A percentile compares a stretch with the other conserved stretches of the same genome.
phyloP scores from a whole-genome alignment of 2,329 filamentous ascomycete genomes.

The Cryphonectria japonica region DNA sequence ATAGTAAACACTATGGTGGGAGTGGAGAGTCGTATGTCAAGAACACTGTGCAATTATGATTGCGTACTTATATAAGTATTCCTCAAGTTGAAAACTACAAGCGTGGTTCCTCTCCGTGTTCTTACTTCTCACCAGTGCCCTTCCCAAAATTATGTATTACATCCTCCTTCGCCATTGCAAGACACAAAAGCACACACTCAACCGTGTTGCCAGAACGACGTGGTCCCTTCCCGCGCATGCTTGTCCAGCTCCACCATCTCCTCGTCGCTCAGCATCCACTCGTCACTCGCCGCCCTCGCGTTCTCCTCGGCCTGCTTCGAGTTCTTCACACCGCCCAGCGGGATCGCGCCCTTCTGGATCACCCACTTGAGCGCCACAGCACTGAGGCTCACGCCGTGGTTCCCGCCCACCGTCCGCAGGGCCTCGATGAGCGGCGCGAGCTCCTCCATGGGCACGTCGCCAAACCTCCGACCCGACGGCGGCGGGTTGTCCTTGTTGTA shows the following conservation, averaged over 20 bases:
- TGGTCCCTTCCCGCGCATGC: conserved; percentile 45
- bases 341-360: conserved; percentile 48
- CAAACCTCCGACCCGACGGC: conserved; percentile 43
- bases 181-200: conserved; percentile 26
- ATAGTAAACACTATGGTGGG: too few species aligned
- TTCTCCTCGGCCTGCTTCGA: conserved; percentile 44
- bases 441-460: conserved; percentile 48
- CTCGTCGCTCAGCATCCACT: conserved; percentile 46
- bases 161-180: too few species aligned
- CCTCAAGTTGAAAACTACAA: too few species aligned
- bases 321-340: conserved; percentile 46
- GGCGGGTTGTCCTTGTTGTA: conserved; percentile 44
- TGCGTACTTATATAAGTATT: too few species aligned
- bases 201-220: conserved; percentile 49
- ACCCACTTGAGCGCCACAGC: conserved; percentile 50
- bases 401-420: conserved; percentile 41
- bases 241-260: conserved; percentile 47
- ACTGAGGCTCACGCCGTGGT: conserved; percentile 39
- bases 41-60: too few species aligned
- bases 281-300: conserved; percentile 40
- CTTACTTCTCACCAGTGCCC: too few species aligned
- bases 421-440: conserved; percentile 43
- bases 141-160: too few species aligned
- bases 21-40: too few species aligned
- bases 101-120: too few species aligned